Conservation (phyloP, 176 grass and related monocot genomes). For the Calamus simplicifolius region DNA sequence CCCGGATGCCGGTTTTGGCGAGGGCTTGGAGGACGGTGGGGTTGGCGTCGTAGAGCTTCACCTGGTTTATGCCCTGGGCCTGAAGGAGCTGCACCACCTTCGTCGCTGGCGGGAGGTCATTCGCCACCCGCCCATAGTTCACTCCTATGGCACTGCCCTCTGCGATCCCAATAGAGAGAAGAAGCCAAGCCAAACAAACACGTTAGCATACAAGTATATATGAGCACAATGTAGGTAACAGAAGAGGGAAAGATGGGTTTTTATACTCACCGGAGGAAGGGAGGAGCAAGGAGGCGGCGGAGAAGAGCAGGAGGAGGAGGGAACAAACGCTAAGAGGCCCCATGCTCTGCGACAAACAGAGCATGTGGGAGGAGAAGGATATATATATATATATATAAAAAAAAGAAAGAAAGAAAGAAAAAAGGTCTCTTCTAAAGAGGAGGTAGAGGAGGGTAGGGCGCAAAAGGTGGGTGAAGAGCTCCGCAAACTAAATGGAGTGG, state of each 20-base stretch:
- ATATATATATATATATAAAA: too few species aligned
- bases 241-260: too few species aligned
- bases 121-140: conserved; percentile 89
- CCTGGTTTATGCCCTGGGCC: conserved; percentile 50
- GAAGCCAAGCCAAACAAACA: not conserved
- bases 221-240: too few species aligned
- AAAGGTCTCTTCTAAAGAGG: too few species aligned
- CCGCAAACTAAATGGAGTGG: too few species aligned
- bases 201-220: too few species aligned
- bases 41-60: conserved; percentile 89
- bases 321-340: conserved; percentile 13
- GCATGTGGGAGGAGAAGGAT: not conserved
- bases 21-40: conserved; percentile 56
- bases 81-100: conserved; percentile 78
- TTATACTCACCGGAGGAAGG: not conserved
- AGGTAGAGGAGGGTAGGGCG: too few species aligned
- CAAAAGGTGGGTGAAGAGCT: too few species aligned
- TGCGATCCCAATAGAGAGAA: conserved; percentile 3
- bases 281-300: not conserved
- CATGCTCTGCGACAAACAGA: conserved; percentile 38
- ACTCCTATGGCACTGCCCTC: conserved; percentile 63
- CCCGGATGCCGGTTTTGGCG: conserved; percentile 50
- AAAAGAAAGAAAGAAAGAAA: too few species aligned
- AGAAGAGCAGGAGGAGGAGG: not conserved
- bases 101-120: conserved; percentile 49